These are phyloP conservation scores for Epichloe glyceriae DNA, from an alignment of 2,329 filamentous ascomycete species.

Conservation along the genomic window DNA sequence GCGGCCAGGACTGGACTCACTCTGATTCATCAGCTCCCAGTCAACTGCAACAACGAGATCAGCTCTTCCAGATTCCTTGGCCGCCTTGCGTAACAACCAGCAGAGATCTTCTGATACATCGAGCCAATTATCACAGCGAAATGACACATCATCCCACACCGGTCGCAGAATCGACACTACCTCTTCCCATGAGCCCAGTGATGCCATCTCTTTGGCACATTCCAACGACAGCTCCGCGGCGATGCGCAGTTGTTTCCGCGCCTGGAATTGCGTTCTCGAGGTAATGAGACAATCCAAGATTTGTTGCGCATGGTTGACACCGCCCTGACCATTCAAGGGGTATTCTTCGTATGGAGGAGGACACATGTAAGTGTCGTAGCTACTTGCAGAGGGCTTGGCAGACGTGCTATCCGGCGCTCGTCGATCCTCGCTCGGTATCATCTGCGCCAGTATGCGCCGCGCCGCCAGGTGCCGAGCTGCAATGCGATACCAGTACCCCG, in stretches of 20 bases:
- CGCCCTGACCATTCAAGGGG: constrained; percentile 35
- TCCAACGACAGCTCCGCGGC: constrained; percentile 45
- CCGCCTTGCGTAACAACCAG: constrained; percentile 47
- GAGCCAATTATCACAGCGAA: constrained; percentile 46
- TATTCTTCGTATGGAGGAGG: constrained; percentile 49
- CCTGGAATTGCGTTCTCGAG: constrained; percentile 40
- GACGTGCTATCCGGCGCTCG: constrained; percentile 34
- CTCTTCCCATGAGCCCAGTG: constrained; percentile 37
- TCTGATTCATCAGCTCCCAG: constrained; percentile 49
- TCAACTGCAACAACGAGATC: constrained; percentile 48
- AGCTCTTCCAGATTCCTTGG: constrained; percentile 35
- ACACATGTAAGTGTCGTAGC: constrained; percentile 55
- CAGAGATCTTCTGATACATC: constrained; percentile 45
- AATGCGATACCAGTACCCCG: constrained; percentile 53
- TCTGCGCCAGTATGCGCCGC: constrained; percentile 39
- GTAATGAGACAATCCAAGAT: constrained; percentile 39
- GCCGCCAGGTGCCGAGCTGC: constrained; percentile 44
- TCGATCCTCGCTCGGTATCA: constrained; percentile 46
- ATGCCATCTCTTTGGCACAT: constrained; percentile 41
- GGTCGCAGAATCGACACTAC: constrained; percentile 41
- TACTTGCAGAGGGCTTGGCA: constrained; percentile 32
- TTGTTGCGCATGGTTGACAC: constrained; percentile 38
- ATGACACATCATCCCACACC: constrained; percentile 44
- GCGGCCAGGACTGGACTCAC: constrained; percentile 25
- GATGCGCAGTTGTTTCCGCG: constrained; percentile 38